These are phyloP conservation scores for Biscogniauxia sp. DNA, from an alignment of 2,329 filamentous ascomycete genomes.

Conservation along the genomic window DNA sequence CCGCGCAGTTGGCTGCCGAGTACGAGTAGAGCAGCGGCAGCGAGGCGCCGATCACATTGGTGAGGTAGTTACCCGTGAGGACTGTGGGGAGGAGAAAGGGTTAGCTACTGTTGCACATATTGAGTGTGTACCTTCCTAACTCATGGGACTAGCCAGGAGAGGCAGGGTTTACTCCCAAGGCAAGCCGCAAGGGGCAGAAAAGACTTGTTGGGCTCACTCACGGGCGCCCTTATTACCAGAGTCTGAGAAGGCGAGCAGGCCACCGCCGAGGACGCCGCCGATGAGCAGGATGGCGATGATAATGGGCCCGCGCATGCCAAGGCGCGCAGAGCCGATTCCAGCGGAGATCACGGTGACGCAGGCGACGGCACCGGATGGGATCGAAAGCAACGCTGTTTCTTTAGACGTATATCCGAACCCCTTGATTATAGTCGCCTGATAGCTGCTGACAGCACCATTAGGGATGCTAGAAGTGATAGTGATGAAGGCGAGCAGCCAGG, in stretches of 20 bases:
- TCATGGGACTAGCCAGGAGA: too few relatives aligned
- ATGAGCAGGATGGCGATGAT: slow-evolving; percentile 41
- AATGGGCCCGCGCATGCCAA: slow-evolving; percentile 39
- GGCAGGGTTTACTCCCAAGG: too few relatives aligned
- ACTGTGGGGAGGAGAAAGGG: slow-evolving; percentile 8
- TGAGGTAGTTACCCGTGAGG: slow-evolving; percentile 44
- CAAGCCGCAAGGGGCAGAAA: too few relatives aligned
- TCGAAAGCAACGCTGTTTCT: slow-evolving; percentile 40
- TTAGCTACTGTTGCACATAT: too few relatives aligned
- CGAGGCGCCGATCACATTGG: slow-evolving; percentile 41
- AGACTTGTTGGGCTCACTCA: too few relatives aligned
- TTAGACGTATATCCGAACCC: slow-evolving; percentile 42
- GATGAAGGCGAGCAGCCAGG: slow-evolving; percentile 23
- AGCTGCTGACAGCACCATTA: slow-evolving; percentile 42
- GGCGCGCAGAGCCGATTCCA: slow-evolving; percentile 37
- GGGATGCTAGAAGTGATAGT: slow-evolving; percentile 23
- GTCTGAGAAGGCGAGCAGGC: slow-evolving; percentile 38
- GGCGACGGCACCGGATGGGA: slow-evolving; percentile 41
- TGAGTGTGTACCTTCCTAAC: too few relatives aligned
- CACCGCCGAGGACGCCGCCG: slow-evolving; percentile 45
- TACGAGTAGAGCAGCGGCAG: slow-evolving; percentile 39
- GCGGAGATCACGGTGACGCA: slow-evolving; percentile 40
- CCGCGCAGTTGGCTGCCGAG: slow-evolving; percentile 38
- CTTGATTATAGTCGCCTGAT: slow-evolving; percentile 41
- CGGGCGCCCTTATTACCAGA: slow-evolving; percentile 35